phyloP scores from a whole-genome alignment of 1,284 basidiomycete genomes.

The Anthracocystis panici-leucophaei region DNA sequence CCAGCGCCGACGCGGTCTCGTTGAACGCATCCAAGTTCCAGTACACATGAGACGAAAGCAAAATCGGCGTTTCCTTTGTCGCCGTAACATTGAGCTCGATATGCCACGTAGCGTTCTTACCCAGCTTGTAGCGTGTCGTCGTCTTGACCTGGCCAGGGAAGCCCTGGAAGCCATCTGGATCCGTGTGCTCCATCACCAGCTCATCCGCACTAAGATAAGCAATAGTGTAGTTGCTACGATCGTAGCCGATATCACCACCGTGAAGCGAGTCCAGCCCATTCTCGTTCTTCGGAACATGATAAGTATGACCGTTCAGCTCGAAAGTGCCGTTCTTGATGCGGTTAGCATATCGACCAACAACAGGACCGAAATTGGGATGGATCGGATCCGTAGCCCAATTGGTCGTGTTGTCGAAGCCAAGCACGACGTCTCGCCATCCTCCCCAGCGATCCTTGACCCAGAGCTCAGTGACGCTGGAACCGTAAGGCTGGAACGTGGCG shows the following conservation, averaged over 20 bases:
- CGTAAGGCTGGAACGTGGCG: constrained; percentile 59
- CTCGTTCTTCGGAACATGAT: constrained; percentile 52
- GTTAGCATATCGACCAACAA: constrained; percentile 64
- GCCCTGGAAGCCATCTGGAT: constrained; percentile 65
- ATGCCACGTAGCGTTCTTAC: constrained; percentile 40
- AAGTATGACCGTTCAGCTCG: constrained; percentile 52
- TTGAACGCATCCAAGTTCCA: constrained; percentile 64
- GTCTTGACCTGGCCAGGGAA: constrained; percentile 57
- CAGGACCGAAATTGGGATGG: constrained; percentile 65
- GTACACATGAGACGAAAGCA: constrained; percentile 66
- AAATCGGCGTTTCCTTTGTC: constrained; percentile 56
- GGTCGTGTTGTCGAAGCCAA: constrained; percentile 67
- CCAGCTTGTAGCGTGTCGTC: constrained; percentile 46
- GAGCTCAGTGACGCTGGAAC: constrained; percentile 59
- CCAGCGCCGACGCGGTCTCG: constrained; percentile 43
- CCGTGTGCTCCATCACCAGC: constrained; percentile 54
- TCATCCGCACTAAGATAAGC: constrained; percentile 28
- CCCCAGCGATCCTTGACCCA: constrained; percentile 63
- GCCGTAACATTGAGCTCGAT: constrained; percentile 56
- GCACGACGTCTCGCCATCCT: constrained; percentile 53
- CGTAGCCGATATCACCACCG: constrained; percentile 64
- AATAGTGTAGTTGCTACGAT: constrained; percentile 56
- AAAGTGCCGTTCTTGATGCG: constrained; percentile 67
- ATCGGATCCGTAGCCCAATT: constrained; percentile 60
- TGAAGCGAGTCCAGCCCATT: constrained; percentile 58